Conservation (phyloP, 23 red algal genomes). For the Gracilaria domingensis region DNA sequence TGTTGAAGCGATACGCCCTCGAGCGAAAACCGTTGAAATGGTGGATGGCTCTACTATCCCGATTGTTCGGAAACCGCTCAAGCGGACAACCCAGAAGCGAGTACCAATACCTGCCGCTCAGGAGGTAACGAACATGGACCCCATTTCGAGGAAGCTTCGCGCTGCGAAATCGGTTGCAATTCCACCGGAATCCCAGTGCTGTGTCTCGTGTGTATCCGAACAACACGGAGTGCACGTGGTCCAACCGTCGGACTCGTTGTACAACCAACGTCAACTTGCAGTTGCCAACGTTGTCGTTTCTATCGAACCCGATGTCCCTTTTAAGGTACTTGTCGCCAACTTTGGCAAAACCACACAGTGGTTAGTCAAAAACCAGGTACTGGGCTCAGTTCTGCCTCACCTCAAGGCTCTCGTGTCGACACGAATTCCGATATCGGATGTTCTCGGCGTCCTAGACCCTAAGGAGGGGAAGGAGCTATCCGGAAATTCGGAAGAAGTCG, state of each 20-base stretch:
- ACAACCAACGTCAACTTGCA: neutral
- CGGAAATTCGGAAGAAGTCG: neutral
- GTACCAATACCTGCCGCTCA: neutral
- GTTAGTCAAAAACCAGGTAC: neutral
- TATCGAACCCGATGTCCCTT: neutral
- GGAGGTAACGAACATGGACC: neutral
- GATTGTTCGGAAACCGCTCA: constrained; percentile 6
- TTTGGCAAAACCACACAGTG: constrained; percentile 6
- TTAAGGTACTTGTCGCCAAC: constrained; percentile 32
- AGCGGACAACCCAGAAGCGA: neutral
- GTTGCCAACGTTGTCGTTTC: constrained; percentile 16
- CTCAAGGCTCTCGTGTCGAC: neutral
- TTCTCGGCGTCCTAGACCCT: neutral
- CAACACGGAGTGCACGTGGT: neutral
- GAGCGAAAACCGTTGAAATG: neutral
- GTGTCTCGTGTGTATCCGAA: neutral
- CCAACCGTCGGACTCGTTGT: neutral
- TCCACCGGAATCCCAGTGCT: neutral
- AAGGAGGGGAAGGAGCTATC: neutral
- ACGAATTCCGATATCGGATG: neutral
- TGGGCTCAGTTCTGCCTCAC: constrained; percentile 23
- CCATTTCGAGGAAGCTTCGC: neutral
- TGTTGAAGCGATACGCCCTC: neutral
- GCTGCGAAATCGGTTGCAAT: neutral
- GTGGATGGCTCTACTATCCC: neutral